A percentile compares a stretch with the other conserved stretches of the same genome.
These are phyloP conservation scores for Ustilago vetiveriae DNA, from an alignment of 1,284 basidiomycete species.

Conservation along the genomic window DNA sequence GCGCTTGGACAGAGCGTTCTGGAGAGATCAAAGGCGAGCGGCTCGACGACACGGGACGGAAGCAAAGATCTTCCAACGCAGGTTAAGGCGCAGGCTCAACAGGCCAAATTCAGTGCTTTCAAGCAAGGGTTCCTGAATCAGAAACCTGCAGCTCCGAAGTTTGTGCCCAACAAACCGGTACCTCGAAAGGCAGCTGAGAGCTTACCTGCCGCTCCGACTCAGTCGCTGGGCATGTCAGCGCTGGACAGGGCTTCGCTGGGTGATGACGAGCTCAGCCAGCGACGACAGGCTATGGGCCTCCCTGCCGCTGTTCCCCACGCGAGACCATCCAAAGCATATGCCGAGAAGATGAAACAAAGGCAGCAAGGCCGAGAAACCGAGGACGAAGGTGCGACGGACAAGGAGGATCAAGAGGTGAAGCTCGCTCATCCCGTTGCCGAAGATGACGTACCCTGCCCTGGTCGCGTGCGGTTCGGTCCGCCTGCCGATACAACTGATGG, in stretches of 20 bases:
- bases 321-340: conserved; percentile 63
- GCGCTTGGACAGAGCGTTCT: conserved; percentile 40
- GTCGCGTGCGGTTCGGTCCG: conserved; percentile 43
- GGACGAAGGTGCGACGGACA: conserved; percentile 3
- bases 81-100: conserved; percentile 11
- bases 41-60: background rate
- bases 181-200: conserved; percentile 7
- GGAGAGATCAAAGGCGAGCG: conserved; percentile 13
- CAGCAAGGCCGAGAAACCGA: conserved; percentile 9
- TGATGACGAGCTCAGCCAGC: conserved; percentile 44
- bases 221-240: conserved; percentile 59
- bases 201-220: conserved; percentile 27
- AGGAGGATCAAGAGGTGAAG: conserved; percentile 4
- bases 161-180: conserved; percentile 18
- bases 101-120: conserved; percentile 54
- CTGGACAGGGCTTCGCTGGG: conserved; percentile 52
- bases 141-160: conserved; percentile 20
- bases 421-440: conserved; percentile 31
- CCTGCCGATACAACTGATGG: conserved; percentile 1
- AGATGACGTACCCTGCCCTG: conserved; percentile 41
- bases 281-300: conserved; percentile 48
- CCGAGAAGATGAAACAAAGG: conserved; percentile 49
- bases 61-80: conserved; percentile 2
- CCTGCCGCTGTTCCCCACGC: conserved; percentile 61
- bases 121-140: conserved; percentile 56